Conservation (phyloP, 2,329 filamentous ascomycete genomes). For the Alternaria arbusti region DNA sequence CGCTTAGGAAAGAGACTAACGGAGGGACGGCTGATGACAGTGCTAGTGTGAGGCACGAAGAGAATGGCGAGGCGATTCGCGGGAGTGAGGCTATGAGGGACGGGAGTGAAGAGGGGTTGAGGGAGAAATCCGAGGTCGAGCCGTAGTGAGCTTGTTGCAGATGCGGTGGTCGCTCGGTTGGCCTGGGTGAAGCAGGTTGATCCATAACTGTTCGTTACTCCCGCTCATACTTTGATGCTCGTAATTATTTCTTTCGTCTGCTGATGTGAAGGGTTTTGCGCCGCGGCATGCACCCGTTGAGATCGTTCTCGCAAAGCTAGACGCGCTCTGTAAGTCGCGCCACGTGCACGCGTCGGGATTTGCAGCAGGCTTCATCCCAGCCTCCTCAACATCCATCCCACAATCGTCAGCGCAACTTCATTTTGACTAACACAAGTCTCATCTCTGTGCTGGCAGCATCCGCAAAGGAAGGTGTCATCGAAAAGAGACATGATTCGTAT, state of each 20-base stretch:
- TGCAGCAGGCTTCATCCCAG: not conserved
- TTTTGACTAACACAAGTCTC: not conserved
- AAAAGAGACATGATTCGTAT: not conserved
- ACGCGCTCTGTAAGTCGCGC: not conserved
- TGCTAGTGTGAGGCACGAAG: not conserved
- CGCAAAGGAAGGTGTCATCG: not conserved
- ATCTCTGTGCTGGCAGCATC: not conserved
- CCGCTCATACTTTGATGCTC: not conserved
- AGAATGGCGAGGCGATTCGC: conserved; percentile 1
- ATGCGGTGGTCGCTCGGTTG: not conserved
- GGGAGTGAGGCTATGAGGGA: conserved; percentile 1
- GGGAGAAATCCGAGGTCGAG: conserved; percentile 10
- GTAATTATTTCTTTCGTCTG: not conserved
- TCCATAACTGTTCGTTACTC: not conserved
- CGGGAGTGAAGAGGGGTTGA: conserved; percentile 9
- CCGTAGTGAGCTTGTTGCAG: not conserved
- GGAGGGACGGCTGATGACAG: not conserved
- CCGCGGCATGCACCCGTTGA: not conserved
- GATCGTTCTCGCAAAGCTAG: not conserved
- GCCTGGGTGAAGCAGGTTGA: conserved; percentile 2
- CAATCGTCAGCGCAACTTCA: not conserved
- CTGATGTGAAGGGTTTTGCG: not conserved
- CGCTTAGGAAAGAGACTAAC: conserved; percentile 11
- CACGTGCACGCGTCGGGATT: not conserved
- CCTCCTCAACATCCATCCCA: not conserved